phyloP scores from a whole-genome alignment of 2,329 filamentous ascomycete species.

The Malbranchea zuffiana region DNA sequence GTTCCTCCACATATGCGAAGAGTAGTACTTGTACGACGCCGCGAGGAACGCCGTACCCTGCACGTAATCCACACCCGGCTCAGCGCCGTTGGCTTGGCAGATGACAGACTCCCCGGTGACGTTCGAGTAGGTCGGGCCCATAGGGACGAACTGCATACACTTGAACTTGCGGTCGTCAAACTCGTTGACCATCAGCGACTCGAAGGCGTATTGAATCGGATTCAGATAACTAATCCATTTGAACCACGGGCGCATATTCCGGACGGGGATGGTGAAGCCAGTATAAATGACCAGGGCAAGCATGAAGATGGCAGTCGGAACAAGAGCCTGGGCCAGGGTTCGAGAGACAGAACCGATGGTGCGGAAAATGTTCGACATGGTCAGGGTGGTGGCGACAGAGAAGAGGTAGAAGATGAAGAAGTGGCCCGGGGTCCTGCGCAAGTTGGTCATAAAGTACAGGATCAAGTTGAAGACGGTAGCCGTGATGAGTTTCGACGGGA shows the following conservation, averaged over 20 bases:
- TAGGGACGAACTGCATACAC: slow-evolving; percentile 39
- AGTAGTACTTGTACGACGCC: slow-evolving; percentile 46
- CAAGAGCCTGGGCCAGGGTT: slow-evolving; percentile 60
- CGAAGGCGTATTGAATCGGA: slow-evolving; percentile 70
- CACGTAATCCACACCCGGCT: slow-evolving; percentile 44
- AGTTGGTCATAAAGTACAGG: slow-evolving; percentile 78
- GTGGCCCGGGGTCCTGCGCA: slow-evolving; percentile 59
- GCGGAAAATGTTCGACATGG: slow-evolving; percentile 80
- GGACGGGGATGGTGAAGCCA: slow-evolving; percentile 35
- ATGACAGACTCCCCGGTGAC: slow-evolving; percentile 29
- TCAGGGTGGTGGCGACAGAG: slow-evolving; percentile 59
- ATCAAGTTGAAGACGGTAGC: slow-evolving; percentile 65
- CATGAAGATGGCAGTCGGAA: slow-evolving; percentile 43
- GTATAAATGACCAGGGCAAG: slow-evolving; percentile 39
- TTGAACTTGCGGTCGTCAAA: slow-evolving; percentile 56
- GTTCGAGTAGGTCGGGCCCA: slow-evolving; percentile 29
- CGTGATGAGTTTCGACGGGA: slow-evolving; percentile 71
- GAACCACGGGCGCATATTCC: slow-evolving; percentile 70
- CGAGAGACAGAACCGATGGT: slow-evolving; percentile 64
- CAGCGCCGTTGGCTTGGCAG: slow-evolving; percentile 49
- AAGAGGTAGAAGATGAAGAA: slow-evolving; percentile 84
- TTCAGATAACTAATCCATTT: slow-evolving; percentile 76
- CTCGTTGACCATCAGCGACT: slow-evolving; percentile 73
- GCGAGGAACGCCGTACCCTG: slow-evolving; percentile 49
- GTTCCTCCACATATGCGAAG: slow-evolving; percentile 56